A percentile compares a stretch with the other conserved stretches of the same genome.
Conservation (phyloP, 1,284 basidiomycete genomes). For the Cryptococcus amylolentus region DNA sequence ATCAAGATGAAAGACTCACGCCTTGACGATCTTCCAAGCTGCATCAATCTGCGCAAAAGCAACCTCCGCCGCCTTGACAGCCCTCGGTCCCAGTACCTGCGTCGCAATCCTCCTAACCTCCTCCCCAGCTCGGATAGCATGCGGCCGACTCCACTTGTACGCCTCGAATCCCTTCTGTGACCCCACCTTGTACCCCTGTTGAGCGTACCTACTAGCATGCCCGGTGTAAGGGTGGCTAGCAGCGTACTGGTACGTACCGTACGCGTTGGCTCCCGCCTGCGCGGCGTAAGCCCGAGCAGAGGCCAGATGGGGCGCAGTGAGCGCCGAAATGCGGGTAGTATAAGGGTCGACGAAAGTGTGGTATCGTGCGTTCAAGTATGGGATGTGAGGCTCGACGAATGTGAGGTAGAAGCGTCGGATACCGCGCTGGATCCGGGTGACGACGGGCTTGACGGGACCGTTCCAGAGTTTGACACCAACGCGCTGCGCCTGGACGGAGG, state of each 20-base stretch:
- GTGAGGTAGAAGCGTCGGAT: slow-evolving; percentile 35
- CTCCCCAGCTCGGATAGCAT: slow-evolving; percentile 25
- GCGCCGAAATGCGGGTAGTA: slow-evolving; percentile 22
- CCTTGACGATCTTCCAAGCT: slow-evolving; percentile 19
- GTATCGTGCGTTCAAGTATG: slow-evolving; percentile 31
- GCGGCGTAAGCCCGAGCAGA: slow-evolving; percentile 24
- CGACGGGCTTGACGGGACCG: slow-evolving; percentile 37
- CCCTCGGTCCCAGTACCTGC: slow-evolving; percentile 29
- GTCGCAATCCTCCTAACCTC: slow-evolving; percentile 25
- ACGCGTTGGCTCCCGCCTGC: slow-evolving; percentile 12
- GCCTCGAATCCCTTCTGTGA: slow-evolving; percentile 26
- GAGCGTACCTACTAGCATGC: slow-evolving; percentile 27
- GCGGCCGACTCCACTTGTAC: slow-evolving; percentile 32
- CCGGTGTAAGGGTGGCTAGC: slow-evolving; percentile 34
- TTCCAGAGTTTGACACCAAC: slow-evolving; percentile 23
- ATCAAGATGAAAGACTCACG: slow-evolving; percentile 23
- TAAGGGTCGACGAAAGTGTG: slow-evolving; percentile 34
- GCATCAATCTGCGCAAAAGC: slow-evolving; percentile 16
- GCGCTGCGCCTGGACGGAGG: slow-evolving; percentile 10
- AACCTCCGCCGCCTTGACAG: slow-evolving; percentile 18
- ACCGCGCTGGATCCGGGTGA: slow-evolving; percentile 25
- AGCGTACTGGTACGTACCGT: slow-evolving; percentile 22
- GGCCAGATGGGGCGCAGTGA: slow-evolving; percentile 31
- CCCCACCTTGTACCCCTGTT: slow-evolving; percentile 20
- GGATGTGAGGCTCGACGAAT: slow-evolving; percentile 43